phyloP scores from a whole-genome alignment of 73 alveolate species.

The Breviolum minutum region DNA sequence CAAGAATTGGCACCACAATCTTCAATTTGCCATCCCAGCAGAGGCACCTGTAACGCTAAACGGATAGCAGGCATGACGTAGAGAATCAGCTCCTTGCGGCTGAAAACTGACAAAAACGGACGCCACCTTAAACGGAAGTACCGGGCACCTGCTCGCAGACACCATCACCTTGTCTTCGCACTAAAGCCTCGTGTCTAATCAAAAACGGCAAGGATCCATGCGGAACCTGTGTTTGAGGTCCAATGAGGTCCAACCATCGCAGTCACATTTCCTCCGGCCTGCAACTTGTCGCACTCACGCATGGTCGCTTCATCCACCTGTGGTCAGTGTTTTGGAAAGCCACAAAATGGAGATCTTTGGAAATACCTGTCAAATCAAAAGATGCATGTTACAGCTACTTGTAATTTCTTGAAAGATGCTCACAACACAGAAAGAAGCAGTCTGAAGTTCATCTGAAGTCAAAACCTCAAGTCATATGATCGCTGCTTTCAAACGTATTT shows the following conservation, averaged over 20 bases:
- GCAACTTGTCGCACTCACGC: constrained; percentile 45
- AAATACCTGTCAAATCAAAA: too few species aligned
- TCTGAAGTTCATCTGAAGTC: too few species aligned
- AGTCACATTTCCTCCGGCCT: not conserved
- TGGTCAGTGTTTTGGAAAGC: too few species aligned
- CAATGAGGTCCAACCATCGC: not conserved
- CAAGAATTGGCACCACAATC: not conserved
- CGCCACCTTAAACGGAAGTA: not conserved
- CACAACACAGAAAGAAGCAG: too few species aligned
- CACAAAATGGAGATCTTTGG: too few species aligned
- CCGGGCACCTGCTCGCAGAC: constrained; percentile 29
- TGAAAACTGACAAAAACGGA: not conserved
- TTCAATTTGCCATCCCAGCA: not conserved
- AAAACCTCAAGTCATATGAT: too few species aligned
- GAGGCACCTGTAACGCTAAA: not conserved
- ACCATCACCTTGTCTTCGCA: constrained; percentile 42
- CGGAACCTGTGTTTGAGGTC: not conserved
- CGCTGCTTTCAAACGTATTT: too few species aligned
- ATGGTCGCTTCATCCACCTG: constrained; percentile 10
- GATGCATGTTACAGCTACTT: too few species aligned
- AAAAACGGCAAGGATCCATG: too few species aligned
- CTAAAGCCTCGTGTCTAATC: not conserved
- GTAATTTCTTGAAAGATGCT: too few species aligned
- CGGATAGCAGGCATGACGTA: constrained; percentile 42
- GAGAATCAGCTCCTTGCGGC: constrained; percentile 22